Conservation (phyloP, 139 green algal species). For the Micromonas commoda region DNA sequence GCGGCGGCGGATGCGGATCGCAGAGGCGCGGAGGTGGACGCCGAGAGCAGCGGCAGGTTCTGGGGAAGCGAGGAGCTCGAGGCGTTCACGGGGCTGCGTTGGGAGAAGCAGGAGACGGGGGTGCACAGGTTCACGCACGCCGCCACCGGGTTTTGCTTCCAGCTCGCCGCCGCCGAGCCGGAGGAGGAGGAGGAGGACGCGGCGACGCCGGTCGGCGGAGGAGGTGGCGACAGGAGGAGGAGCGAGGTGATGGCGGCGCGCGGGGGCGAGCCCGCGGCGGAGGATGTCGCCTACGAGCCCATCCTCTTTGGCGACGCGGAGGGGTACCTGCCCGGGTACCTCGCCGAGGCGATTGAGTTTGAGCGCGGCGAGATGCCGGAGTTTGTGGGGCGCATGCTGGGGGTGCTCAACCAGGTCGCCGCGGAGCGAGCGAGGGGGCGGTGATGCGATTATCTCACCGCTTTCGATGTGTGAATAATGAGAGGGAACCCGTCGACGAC, state of each 20-base stretch:
- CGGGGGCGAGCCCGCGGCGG: background rate
- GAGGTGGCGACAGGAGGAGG: too few relatives aligned
- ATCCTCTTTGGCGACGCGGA: background rate
- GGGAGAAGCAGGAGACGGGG: background rate
- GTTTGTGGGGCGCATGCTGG: background rate
- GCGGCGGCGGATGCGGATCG: too few relatives aligned
- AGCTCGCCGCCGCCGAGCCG: background rate
- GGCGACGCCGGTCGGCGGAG: too few relatives aligned
- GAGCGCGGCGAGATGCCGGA: background rate
- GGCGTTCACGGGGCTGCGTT: conserved; percentile 11
- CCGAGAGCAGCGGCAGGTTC: background rate
- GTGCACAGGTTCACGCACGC: conserved; percentile 7
- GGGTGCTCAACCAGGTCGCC: background rate
- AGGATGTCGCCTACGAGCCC: background rate
- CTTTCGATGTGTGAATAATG: too few relatives aligned
- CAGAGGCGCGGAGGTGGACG: background rate
- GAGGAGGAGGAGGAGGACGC: background rate
- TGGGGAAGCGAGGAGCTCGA: background rate
- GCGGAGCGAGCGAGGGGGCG: background rate
- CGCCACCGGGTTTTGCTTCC: conserved; percentile 11
- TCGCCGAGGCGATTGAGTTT: conserved; percentile 1
- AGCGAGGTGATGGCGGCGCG: too few relatives aligned
- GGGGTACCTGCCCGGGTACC: background rate
- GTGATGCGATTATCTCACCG: too few relatives aligned
- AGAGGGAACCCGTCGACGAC: too few relatives aligned